phyloP scores from a whole-genome alignment of 31 red algal genomes.

The Asparagopsis taxiformis region DNA sequence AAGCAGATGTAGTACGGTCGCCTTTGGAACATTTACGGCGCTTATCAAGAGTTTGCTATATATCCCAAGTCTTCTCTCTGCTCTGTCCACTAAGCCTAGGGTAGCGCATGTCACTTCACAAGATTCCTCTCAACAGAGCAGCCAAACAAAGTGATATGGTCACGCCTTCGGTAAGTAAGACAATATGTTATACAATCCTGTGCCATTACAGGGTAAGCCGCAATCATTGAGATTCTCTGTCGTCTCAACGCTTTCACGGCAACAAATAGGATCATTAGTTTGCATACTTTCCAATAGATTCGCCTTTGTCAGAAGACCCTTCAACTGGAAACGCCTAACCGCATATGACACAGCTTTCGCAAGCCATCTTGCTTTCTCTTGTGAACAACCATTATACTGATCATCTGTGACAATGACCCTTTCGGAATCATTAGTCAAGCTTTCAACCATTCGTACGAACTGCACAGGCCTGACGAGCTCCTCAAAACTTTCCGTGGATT shows the following conservation, averaged over 20 bases:
- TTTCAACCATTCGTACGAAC: slow-evolving; percentile 10
- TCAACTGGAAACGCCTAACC: slow-evolving; percentile 28
- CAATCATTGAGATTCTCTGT: slow-evolving; percentile 31
- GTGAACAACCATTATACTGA: slow-evolving; percentile 36
- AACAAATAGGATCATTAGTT: slow-evolving; percentile 37
- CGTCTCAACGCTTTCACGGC: slow-evolving; percentile 13
- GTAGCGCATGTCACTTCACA: not conserved
- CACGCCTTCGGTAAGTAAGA: slow-evolving; percentile 34
- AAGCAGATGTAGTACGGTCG: not conserved
- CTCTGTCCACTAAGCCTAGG: too few relatives aligned
- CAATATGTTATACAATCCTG: slow-evolving; percentile 47
- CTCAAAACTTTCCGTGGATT: slow-evolving; percentile 2
- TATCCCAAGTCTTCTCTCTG: slow-evolving; percentile 8
- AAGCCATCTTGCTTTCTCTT: slow-evolving; percentile 32
- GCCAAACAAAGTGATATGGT: not conserved
- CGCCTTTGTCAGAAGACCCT: slow-evolving; percentile 28
- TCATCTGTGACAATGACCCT: not conserved
- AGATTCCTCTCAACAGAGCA: not conserved
- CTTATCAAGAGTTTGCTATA: slow-evolving; percentile 6
- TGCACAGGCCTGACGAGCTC: slow-evolving; percentile 41
- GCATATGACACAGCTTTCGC: slow-evolving; percentile 33
- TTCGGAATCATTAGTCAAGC: not conserved
- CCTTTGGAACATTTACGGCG: slow-evolving; percentile 7
- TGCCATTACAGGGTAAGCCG: slow-evolving; percentile 22
- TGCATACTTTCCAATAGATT: slow-evolving; percentile 45